Base-by-base conservation (phyloP, 192 early-diverging fungal species). In the Tieghemiomyces parasiticus region DNA sequence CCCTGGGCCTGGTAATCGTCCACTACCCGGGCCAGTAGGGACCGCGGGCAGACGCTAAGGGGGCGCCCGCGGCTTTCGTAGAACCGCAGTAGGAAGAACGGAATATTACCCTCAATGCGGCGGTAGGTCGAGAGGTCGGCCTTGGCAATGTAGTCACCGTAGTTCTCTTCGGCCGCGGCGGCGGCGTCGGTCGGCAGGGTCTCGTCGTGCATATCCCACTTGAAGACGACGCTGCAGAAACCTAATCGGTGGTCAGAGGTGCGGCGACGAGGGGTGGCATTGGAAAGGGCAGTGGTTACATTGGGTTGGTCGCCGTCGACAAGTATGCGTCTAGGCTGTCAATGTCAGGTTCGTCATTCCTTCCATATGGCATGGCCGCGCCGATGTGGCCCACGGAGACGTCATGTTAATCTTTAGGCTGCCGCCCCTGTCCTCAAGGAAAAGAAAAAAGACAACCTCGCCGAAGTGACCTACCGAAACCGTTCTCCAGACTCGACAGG, bases 201-300 rank as follows among this genome's bases (percentile, higher is more conserved):
- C 50, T 74, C 66, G 67, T 91, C 88, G 59, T 85, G 84, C 65
- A 85, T 78, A 62, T 91, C 88, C 86, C 88, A 90, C 10, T 79
- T 78, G 66, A 83, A 87, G 30, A 86, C 70, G n/a, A 87, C 81
- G 19, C 75, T 83, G 62, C 86, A 88, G 60, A 91, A 88, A 1
- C 83, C 83, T 85, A 50, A 52, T 28, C 14, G 62, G 14, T 12
- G 20, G 49, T 12, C 42, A 53, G 2, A 68, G 29, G 22, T 20
- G n/a, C n/a, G n/a, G n/a, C n/a, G n/a, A n/a, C n/a, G n/a, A n/a
- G n/a, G n/a, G n/a, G n/a, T n/a, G n/a, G n/a, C n/a, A n/a, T n/a
- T n/a, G n/a, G n/a, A n/a, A n/a, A n/a, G n/a, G n/a, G n/a, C n/a
- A n/a, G n/a, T n/a, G n/a, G n/a, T n/a, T n/a, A n/a, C n/a, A n/a